Evolutionary conservation across 1,139 yeast genomes (phyloP), one percentile per base, ranked within the genome.

Genomic region (Pichia sp.): DNA sequence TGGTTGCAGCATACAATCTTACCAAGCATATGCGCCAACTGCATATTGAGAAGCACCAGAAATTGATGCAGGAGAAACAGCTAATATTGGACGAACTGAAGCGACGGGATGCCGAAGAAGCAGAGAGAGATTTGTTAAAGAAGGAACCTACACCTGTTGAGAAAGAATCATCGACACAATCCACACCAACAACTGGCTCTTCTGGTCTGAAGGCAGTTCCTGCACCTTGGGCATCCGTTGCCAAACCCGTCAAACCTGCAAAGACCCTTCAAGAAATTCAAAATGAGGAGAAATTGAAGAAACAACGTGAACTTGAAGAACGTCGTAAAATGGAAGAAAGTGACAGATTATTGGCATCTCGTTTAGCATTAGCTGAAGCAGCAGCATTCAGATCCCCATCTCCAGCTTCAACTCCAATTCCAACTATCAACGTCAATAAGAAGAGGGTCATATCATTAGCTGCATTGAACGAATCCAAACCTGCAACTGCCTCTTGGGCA

Each of bases 211-310:
- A 29, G 31, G 29, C 64, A 2, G 53, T 56, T 35, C 53, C 69
- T 40, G 81, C 81, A 8, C 81, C 82, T 29, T 75, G 81, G 81
- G 80, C 81, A 6, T 47, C 60, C 3, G 40, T 45, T 10, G 23
- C 48, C 9, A 34, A 51, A 21, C 35, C 45, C 12, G 32, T 49
- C 33, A 60, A 66, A 36, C 77, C 80, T 28, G 56, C 67, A n/a
- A 60, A 77, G 41, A 67, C 85, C 1, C 63, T 84, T 46, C 73
- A 75, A 41, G 85, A 84, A 53, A 79, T 84, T 44, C 91, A 81
- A 56, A 72, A 67, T 44, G 58, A 77, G 41, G 93, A 82, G 52
- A 79, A 78, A 30, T 74, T 71, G 39, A 74, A 66, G 46, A 52
- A 48, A 34, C 28, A 39, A 27, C 48, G 52, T 33, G 50, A 55